phyloP scores from a whole-genome alignment of 176 grass and related monocot genomes.

The Panicum miliaceum region DNA sequence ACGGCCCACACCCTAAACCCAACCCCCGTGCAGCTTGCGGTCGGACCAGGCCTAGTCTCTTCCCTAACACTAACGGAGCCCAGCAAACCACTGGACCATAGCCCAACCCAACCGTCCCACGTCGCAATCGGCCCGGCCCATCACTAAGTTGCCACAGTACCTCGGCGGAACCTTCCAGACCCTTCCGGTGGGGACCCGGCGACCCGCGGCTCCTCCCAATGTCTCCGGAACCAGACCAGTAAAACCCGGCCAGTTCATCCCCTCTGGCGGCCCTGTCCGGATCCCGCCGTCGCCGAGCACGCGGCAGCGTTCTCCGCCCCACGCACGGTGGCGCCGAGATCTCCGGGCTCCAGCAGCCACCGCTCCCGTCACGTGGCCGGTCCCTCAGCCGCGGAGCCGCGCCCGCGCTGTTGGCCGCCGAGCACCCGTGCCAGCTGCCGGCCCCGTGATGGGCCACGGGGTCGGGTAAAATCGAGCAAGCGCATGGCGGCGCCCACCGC shows the following conservation, averaged over 20 bases:
- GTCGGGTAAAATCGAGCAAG: neutral
- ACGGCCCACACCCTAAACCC: too few relatives aligned
- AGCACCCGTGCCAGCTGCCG: neutral
- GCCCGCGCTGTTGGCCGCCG: neutral
- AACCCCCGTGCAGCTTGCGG: too few relatives aligned
- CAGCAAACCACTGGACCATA: neutral
- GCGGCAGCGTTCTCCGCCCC: neutral
- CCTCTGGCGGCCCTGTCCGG: neutral
- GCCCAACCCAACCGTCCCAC: neutral
- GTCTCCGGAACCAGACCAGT: neutral
- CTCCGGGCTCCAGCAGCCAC: neutral
- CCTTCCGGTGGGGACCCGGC: neutral
- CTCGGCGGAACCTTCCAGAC: neutral
- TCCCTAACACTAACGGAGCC: too few relatives aligned
- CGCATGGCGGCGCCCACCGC: neutral
- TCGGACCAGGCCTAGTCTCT: neutral
- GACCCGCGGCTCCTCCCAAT: neutral
- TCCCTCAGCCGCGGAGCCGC: neutral
- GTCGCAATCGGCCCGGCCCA: neutral
- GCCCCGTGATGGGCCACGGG: neutral
- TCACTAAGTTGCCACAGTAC: neutral
- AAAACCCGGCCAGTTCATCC: slow-evolving; percentile 18
- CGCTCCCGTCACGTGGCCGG: slow-evolving; percentile 23
- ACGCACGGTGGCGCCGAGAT: neutral
- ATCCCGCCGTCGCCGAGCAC: neutral